A percentile compares a stretch with the other conserved stretches of the same genome.
phyloP scores from a whole-genome alignment of 2,329 filamentous ascomycete species.

The Sarocladium oryzae region DNA sequence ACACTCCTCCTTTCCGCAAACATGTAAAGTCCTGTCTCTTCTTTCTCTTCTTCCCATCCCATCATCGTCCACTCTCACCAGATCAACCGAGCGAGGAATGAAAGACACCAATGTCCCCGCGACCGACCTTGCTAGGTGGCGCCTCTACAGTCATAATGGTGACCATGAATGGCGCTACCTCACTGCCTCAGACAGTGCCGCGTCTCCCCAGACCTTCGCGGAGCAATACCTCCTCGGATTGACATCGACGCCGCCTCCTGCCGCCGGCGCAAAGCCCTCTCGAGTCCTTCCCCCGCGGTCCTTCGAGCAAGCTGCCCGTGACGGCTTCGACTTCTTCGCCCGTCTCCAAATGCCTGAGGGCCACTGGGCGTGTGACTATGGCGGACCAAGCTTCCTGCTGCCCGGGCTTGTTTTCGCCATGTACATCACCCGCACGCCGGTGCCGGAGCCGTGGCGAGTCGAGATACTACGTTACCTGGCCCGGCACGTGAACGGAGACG shows the following conservation, averaged over 20 bases:
- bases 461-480: neutral
- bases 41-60: neutral
- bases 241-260: neutral
- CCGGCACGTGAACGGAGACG: neutral
- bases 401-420: slow-evolving; percentile 4
- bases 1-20: neutral
- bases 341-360: slow-evolving; percentile 1
- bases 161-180: neutral
- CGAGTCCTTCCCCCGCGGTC: neutral
- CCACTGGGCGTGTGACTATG: slow-evolving; percentile 3
- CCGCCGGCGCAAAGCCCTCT: neutral
- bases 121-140: neutral
- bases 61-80: neutral
- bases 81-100: neutral
- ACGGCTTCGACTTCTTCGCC: neutral
- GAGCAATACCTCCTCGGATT: neutral
- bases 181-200: neutral
- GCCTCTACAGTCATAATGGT: neutral
- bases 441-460: neutral
- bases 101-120: neutral
- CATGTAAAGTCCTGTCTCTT: too few species aligned
- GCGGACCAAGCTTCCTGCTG: neutral
- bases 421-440: neutral
- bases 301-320: neutral
- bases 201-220: neutral